Evolutionary conservation across 768 basidiomycete genomes (phyloP).

Genomic region (Tricholoma terreum): DNA sequence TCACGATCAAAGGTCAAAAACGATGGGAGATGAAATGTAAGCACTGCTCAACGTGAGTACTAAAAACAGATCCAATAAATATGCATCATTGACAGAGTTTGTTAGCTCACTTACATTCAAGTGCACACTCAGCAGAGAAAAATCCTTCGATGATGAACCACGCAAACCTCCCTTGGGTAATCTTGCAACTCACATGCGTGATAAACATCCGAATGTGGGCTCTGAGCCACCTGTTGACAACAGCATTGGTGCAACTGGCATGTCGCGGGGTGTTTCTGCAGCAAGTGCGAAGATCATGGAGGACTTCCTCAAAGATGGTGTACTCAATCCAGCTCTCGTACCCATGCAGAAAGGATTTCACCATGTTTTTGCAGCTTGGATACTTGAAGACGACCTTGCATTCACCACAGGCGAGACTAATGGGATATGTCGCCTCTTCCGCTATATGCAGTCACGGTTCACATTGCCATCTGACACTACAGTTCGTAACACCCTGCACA

Average conservation of each 20-base stretch:
- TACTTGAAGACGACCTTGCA: constrained; percentile 24
- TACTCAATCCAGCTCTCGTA: constrained; percentile 15
- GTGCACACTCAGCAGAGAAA: constrained; percentile 1
- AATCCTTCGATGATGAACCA: constrained; percentile 10
- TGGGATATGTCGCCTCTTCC: constrained; percentile 11
- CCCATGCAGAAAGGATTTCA: constrained; percentile 14
- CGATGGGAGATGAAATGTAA: constrained; percentile 12
- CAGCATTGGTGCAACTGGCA: not conserved
- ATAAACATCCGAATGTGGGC: constrained; percentile 1
- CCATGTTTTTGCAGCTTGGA: constrained; percentile 18
- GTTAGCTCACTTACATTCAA: constrained; percentile 5
- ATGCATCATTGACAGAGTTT: not conserved
- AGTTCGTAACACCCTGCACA: constrained; percentile 18
- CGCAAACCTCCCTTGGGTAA: constrained; percentile 10
- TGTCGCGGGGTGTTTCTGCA: constrained; percentile 1
- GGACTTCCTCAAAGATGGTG: constrained; percentile 11
- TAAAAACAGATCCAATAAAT: not conserved
- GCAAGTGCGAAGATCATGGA: constrained; percentile 17
- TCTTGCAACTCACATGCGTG: constrained; percentile 9
- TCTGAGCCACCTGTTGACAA: not conserved
- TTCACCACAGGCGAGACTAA: constrained; percentile 22
- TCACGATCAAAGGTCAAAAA: not conserved
- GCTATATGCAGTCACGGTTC: constrained; percentile 13
- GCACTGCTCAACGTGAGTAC: constrained; percentile 6
- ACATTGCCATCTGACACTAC: constrained; percentile 24